Base-by-base conservation (phyloP, 306 rosid genomes). In the Acacia crassicarpa region DNA sequence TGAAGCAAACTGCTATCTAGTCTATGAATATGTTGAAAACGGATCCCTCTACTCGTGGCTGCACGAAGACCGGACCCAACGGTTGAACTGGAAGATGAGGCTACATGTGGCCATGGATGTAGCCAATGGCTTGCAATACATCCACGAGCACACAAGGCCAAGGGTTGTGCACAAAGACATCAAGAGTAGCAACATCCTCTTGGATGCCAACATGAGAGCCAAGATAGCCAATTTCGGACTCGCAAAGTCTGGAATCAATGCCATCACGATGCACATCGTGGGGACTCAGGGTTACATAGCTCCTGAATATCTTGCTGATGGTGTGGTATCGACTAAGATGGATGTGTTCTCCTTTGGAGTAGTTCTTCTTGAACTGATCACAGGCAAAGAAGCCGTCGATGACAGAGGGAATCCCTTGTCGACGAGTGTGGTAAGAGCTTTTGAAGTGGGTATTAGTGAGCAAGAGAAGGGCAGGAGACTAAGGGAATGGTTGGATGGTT, bases 251-350 rank as follows among this genome's bases (percentile, higher is more conserved):
- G 99, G 98, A 69, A 87, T 89, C 84, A 95, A 95, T 38, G 99
- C 98, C 76, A 95, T 95, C 19, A 95, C 99, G 8, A 95, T 92
- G 98, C 99, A 93, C 86, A 93, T 95, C 30, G 98, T 95, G 20
- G 99, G 98, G 22, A 93, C 99, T 59, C 99, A 93, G 82, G 99
- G 99, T 45, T 95, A 95, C 58, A 95, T 95, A 61, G 91, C 99
- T 20, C 99, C 99, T 0, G 99, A 95, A 45, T 95, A 95, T 84
- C 80, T 93, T 1, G 86, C 90, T 0, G 99, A 95, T 22, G 97
- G 98, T 6, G 87, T 92, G 12, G 98, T 95, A 32, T 93, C 99
- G 0, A 90, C 97, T 0, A 95, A 91, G 81, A 95, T 92, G 96
- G 99, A 95, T 53, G 93, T 93, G 20, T 95, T 95, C 75, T 65